These are phyloP conservation scores for Raffaelea ambrosiae DNA, from an alignment of 2,329 filamentous ascomycete genomes.

Conservation along the genomic window DNA sequence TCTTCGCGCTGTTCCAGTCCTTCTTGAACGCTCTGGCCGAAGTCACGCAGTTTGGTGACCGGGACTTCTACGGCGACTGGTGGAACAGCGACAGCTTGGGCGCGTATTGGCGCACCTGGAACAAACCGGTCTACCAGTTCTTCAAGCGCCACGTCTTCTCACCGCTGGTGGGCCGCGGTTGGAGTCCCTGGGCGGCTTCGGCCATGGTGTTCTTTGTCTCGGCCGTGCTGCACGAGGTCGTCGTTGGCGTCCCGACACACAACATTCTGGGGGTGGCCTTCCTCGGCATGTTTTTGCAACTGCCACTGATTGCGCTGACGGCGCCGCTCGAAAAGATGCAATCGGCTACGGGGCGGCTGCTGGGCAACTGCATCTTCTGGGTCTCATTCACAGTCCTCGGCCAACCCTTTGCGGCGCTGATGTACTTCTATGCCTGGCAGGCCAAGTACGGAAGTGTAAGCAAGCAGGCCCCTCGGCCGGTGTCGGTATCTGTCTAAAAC, in stretches of 20 bases:
- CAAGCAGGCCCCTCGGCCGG: not conserved
- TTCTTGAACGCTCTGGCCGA: constrained; percentile 87
- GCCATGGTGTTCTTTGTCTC: constrained; percentile 81
- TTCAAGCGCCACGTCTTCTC: constrained; percentile 93
- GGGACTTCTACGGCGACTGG: constrained; percentile 95
- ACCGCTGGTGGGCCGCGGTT: constrained; percentile 77
- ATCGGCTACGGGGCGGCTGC: constrained; percentile 63
- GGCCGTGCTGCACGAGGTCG: constrained; percentile 80
- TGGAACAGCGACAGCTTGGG: constrained; percentile 89
- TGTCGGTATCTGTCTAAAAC: no score
- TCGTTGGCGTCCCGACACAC: constrained; percentile 91
- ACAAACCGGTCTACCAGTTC: constrained; percentile 93
- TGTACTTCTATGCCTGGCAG: constrained; percentile 99
- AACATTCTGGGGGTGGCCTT: constrained; percentile 92
- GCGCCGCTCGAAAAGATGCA: constrained; percentile 71
- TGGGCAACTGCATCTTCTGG: constrained; percentile 96
- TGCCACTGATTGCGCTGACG: constrained; percentile 79
- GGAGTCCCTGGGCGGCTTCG: constrained; percentile 62
- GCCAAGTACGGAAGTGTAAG: constrained; percentile 88
- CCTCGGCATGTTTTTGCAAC: constrained; percentile 84
- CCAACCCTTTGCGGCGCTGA: constrained; percentile 81
- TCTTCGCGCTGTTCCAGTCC: constrained; percentile 94
- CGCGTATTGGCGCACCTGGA: constrained; percentile 93
- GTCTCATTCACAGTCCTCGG: constrained; percentile 91
- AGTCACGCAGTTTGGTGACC: constrained; percentile 80